A percentile compares a stretch with the other conserved stretches of the same genome.
Evolutionary conservation across 257 asterid species (phyloP).

Genomic region (Ajuga chamaepitys): DNA sequence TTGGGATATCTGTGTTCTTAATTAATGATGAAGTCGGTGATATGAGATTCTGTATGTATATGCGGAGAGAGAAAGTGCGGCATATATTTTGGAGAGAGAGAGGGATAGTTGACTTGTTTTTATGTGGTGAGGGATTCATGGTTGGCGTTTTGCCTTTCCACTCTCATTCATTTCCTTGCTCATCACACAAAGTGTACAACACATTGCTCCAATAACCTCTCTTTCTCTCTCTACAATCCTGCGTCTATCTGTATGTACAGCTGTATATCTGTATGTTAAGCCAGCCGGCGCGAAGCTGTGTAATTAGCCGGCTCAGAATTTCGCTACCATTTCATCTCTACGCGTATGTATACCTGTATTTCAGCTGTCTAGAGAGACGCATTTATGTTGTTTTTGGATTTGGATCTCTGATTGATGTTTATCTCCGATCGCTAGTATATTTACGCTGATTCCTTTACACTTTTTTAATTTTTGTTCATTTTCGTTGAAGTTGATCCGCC

Average conservation of each 20-base stretch:
- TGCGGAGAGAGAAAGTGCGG: constrained; percentile 11
- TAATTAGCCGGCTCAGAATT: constrained; percentile 16
- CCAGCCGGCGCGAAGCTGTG: constrained; percentile 9
- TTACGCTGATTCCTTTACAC: not conserved
- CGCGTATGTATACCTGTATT: not conserved
- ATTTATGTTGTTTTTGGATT: not conserved
- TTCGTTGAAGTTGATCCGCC: constrained; percentile 1
- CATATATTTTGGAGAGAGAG: not conserved
- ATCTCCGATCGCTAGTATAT: not conserved
- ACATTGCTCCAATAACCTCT: not conserved
- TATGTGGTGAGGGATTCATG: constrained; percentile 6
- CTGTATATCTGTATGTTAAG: not conserved
- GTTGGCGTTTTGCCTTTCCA: not conserved
- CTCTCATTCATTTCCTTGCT: not conserved
- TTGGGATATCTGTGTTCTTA: not conserved
- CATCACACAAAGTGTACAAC: not conserved
- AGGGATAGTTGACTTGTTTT: constrained; percentile 28
- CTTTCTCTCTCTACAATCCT: constrained; percentile 16
- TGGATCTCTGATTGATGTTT: constrained; percentile 7
- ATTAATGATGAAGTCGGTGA: not conserved
- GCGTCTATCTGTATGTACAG: constrained; percentile 17
- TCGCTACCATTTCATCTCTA: not conserved
- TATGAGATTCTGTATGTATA: not conserved
- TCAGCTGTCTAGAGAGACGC: not conserved
- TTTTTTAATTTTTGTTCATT: not conserved